A percentile compares a stretch with the other conserved stretches of the same genome.
Evolutionary conservation across 352 stramenopile species (phyloP).

Genomic region (Pythium guiyangense): DNA sequence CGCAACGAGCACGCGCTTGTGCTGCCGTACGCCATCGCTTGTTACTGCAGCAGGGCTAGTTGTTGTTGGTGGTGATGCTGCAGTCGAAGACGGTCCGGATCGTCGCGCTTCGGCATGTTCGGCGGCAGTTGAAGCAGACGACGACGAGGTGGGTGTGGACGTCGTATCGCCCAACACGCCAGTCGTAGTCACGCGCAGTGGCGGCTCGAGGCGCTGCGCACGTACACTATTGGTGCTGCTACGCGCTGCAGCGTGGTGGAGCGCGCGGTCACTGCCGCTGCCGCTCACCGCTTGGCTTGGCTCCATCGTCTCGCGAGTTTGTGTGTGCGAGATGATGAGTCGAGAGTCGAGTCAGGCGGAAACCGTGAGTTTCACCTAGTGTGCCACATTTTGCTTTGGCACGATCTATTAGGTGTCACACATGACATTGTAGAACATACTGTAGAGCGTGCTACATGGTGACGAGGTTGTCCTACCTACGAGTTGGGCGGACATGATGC

Average conservation of each 20-base stretch:
- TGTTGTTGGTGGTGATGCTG: background rate
- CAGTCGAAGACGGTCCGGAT: background rate
- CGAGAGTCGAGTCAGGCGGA: no score
- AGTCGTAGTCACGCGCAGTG: background rate
- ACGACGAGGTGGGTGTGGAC: background rate
- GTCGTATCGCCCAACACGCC: background rate
- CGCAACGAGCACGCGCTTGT: conserved; percentile 9
- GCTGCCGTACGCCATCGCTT: background rate
- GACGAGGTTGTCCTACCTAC: background rate
- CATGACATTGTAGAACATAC: no score
- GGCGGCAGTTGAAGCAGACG: background rate
- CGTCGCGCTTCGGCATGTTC: background rate
- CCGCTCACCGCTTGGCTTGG: background rate
- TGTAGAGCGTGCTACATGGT: no score
- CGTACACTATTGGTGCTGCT: background rate
- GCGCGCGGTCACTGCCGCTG: no score
- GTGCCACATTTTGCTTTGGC: no score
- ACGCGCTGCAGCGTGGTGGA: no score
- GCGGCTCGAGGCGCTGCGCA: background rate
- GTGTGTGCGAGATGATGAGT: background rate
- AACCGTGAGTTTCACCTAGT: no score
- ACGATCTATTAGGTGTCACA: no score
- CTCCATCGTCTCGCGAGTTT: background rate
- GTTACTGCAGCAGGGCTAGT: background rate
- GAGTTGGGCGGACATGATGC: background rate